A percentile compares a stretch with the other conserved stretches of the same genome.
Conservation (phyloP, 768 basidiomycete genomes). For the Tulasnella sp. region DNA sequence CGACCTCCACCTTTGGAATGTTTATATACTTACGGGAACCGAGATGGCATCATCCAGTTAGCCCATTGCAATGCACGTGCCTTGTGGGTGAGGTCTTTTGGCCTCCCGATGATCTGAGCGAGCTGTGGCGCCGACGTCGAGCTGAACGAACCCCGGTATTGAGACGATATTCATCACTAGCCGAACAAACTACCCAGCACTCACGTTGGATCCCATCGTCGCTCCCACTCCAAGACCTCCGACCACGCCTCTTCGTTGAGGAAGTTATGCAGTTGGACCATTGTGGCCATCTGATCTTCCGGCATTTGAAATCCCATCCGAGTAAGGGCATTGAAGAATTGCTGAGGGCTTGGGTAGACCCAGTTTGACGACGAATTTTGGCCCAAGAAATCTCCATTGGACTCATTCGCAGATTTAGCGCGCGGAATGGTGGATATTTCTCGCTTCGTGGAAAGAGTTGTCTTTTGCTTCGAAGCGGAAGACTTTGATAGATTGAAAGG, state of each 20-base stretch:
- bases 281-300: constrained; percentile 86
- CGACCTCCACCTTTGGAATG: not conserved
- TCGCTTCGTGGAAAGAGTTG: constrained; percentile 57
- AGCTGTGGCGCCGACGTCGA: constrained; percentile 34
- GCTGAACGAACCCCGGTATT: not conserved
- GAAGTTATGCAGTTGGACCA: constrained; percentile 98
- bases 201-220: constrained; percentile 45
- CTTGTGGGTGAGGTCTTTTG: constrained; percentile 88
- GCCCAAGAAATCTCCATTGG: not conserved
- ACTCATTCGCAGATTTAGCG: constrained; percentile 10
- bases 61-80: constrained; percentile 76
- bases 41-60: constrained; percentile 76
- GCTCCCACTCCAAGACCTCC: constrained; percentile 91
- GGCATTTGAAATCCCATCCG: constrained; percentile 96
- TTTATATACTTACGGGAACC: constrained; percentile 60
- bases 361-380: constrained; percentile 40
- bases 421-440: constrained; percentile 80
- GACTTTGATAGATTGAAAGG: constrained; percentile 57
- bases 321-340: constrained; percentile 93
- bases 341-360: constrained; percentile 96
- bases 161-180: not conserved
- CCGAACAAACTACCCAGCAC: constrained; percentile 20
- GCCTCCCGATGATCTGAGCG: constrained; percentile 74
- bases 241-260: constrained; percentile 94
- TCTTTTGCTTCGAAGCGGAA: constrained; percentile 43